Evolutionary conservation across 345 rosid genomes (phyloP), one percentile per base, ranked within the genome.

Genomic region (Aegle marmelos): DNA sequence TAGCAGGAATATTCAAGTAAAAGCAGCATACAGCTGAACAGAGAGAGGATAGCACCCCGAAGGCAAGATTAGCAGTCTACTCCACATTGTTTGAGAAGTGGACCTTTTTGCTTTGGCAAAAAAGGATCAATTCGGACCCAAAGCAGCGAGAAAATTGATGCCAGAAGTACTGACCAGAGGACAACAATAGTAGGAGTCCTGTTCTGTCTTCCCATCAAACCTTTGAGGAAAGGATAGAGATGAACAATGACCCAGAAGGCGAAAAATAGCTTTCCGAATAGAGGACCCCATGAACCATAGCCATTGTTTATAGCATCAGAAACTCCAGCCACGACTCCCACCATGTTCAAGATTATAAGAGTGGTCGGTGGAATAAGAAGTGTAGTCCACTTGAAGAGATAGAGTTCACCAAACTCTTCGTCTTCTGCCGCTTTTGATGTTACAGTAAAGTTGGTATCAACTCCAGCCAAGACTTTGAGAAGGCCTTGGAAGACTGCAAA

Each of bases 121-220:
- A 95, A 95, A 34, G 98, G 98, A 83, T 95, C 98, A 7, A 95
- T 93, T 84, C 98, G 89, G 76, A 93, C 98, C 98, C 98, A 95
- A 65, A 95, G 86, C 41, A 95, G 79, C 0, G 98, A 95, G 92
- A 95, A 95, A 65, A 95, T 95, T 2, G 98, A 95, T 7, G 98
- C 95, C 3, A 95, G 88, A 39, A 95, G 97, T 14, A 95, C 68
- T 10, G 97, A 93, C 98, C 98, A 95, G 1, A 91, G 88, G 21
- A 95, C 95, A 36, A 93, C 97, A 48, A 93, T 95, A n/a, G 98
- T 95, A 0, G 98, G 98, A 4, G 98, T 93, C 87, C 97, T 83
- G 86, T 95, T 95, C 71, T 95, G 98, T 25, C 84, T 83, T 84
- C 98, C 97, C 98, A 93, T 93, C 77, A 95, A 76, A 85, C 99